phyloP scores from a whole-genome alignment of 305 asterid species.

The Fraxinus floribunda region DNA sequence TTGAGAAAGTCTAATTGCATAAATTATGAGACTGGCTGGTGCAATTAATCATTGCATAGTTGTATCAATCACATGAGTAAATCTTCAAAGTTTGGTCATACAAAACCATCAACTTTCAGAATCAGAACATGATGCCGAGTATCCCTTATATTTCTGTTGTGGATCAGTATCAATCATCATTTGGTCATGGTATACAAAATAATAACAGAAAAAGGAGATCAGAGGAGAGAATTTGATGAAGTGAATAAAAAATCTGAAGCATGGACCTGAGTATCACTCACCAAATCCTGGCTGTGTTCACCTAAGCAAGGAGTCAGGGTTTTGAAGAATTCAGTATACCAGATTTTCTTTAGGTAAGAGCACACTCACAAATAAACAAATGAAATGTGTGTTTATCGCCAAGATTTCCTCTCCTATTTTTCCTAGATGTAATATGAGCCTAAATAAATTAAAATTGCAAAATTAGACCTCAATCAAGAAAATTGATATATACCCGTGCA shows the following conservation, averaged over 20 bases:
- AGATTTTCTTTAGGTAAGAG: background rate
- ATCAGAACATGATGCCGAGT: background rate
- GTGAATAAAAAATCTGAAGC: background rate
- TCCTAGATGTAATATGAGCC: background rate
- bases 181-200: background rate
- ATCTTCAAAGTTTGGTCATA: background rate
- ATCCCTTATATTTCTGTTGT: background rate
- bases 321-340: background rate
- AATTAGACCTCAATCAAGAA: background rate
- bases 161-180: background rate
- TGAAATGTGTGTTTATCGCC: background rate
- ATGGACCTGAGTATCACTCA: background rate
- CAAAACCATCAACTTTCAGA: background rate
- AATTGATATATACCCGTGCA: background rate
- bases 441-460: background rate
- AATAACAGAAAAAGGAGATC: background rate
- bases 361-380: background rate
- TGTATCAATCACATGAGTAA: background rate
- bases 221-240: background rate
- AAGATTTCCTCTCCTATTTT: background rate
- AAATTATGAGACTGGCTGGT: background rate
- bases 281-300: background rate
- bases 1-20: background rate
- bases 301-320: background rate
- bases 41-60: background rate